Base-by-base conservation (phyloP, 1,284 basidiomycete species). In the Coniferiporia sulphurascens region DNA sequence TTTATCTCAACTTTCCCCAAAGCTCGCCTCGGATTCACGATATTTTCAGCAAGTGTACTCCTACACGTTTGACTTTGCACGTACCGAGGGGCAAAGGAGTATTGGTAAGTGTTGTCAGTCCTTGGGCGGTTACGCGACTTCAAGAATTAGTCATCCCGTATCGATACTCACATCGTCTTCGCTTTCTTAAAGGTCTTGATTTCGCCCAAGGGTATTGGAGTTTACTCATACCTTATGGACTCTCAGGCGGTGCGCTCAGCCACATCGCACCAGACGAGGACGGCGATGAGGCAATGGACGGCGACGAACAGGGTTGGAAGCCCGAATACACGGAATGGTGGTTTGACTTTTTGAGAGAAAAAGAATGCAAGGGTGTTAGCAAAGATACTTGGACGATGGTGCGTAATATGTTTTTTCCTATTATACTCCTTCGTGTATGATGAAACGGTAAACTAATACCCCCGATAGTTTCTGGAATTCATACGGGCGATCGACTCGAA, bases 361-460 rank as follows among this genome's bases (percentile, higher is more conserved):
- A 83, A 66, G 87, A 85, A 9, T 80, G 79, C 9, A 92, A 91
- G 71, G 93, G 93, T 3, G 81, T 98, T 41, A 95, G 90, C 73
- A 94, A 92, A 74, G 95, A 98, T 76, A 95, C 93, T 1, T 98
- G 95, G 95, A 77, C 80, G 55, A 90, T 96, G 83, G 92, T 94
- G 62, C 58, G 77, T 73, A 21, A 50, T 52, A 22, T 49, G 34
- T 35, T 32, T 51, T 55, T 59, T 58, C 19, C 48, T 54, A 48
- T 51, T 17, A 52, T 21, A 32, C 38, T 8, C 32, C 35, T 34
- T 48, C 22, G 19, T 35, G 12, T 41, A 8, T 41, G 7, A 41
- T 41, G 2, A 15, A 15, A 46, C 8, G 15, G 17, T n/a, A n/a
- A 19, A 46, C 19, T n/a, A 19, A n/a, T 46, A 17, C 19, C 41